Evolutionary conservation across 1,284 basidiomycete species (phyloP).

Genomic region (Irpex sp.): DNA sequence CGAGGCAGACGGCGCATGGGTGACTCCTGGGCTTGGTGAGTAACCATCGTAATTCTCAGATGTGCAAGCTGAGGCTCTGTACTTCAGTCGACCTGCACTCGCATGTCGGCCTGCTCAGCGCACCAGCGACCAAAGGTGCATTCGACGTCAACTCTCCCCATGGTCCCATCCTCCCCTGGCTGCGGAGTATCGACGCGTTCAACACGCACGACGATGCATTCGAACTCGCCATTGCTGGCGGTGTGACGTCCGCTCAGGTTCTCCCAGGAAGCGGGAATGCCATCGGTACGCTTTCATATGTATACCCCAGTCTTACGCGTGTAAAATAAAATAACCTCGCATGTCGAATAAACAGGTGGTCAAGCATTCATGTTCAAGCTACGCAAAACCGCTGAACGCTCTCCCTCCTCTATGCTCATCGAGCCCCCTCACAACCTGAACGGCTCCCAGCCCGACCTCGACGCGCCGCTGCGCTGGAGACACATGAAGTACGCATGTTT

Average conservation of each 20-base stretch:
- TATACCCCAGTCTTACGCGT: constrained; percentile 18
- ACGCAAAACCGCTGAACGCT: constrained; percentile 37
- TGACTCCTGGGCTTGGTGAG: constrained; percentile 60
- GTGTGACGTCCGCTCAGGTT: constrained; percentile 43
- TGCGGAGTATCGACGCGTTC: constrained; percentile 42
- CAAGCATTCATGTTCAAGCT: constrained; percentile 52
- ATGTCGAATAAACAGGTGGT: constrained; percentile 23
- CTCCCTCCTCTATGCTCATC: constrained; percentile 40
- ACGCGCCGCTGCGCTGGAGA: constrained; percentile 34
- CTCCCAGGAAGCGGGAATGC: constrained; percentile 27
- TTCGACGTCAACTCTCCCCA: constrained; percentile 50
- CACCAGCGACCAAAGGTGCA: constrained; percentile 44
- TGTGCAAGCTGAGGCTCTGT: background rate
- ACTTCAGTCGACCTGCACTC: constrained; percentile 70
- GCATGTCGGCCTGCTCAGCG: constrained; percentile 66
- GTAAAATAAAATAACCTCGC: constrained; percentile 23
- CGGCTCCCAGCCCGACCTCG: constrained; percentile 23
- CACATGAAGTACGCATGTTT: constrained; percentile 36
- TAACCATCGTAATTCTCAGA: background rate
- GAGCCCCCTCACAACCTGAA: constrained; percentile 40
- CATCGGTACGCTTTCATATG: constrained; percentile 18
- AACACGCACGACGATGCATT: constrained; percentile 44
- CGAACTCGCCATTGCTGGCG: constrained; percentile 38
- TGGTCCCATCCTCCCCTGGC: constrained; percentile 42
- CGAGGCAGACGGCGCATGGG: constrained; percentile 58